Conservation (phyloP, 257 asterid species). For the Voacanga thouarsii region DNA sequence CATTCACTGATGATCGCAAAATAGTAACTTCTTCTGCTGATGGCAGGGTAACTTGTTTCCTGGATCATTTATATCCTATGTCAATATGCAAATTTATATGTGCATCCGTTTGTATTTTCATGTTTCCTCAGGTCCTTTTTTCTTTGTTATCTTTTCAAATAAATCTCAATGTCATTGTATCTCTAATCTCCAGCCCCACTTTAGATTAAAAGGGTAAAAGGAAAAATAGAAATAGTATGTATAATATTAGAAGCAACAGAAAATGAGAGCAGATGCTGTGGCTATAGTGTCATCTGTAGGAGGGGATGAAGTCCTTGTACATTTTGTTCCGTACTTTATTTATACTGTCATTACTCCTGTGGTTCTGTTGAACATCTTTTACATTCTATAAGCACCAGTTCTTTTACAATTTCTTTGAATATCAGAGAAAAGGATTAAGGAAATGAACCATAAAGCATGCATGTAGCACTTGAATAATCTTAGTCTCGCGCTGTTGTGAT, state of each 20-base stretch:
- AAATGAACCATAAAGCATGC: neutral
- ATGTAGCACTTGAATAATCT: neutral
- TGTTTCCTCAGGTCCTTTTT: too few relatives aligned
- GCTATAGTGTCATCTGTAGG: neutral
- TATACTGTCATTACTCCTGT: neutral
- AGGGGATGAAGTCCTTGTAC: neutral
- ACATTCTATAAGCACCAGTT: neutral
- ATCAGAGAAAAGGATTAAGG: neutral
- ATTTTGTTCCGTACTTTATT: neutral
- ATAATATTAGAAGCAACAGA: neutral
- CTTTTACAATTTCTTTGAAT: neutral
- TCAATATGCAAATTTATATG: neutral
- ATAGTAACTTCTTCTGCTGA: slow-evolving; percentile 73
- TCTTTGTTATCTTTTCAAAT: neutral
- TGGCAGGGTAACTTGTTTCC: slow-evolving; percentile 55
- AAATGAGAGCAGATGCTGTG: neutral
- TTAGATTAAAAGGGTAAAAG: neutral
- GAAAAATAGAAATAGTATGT: neutral
- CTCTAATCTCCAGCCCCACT: neutral
- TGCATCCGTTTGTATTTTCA: neutral
- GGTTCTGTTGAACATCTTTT: neutral
- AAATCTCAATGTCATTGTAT: neutral
- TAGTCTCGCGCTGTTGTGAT: neutral
- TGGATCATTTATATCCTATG: neutral
- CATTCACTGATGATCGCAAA: slow-evolving; percentile 62